Evolutionary conservation across 192 early-diverging fungal species (phyloP).

Genomic region (Entophlyctis helioformis): DNA sequence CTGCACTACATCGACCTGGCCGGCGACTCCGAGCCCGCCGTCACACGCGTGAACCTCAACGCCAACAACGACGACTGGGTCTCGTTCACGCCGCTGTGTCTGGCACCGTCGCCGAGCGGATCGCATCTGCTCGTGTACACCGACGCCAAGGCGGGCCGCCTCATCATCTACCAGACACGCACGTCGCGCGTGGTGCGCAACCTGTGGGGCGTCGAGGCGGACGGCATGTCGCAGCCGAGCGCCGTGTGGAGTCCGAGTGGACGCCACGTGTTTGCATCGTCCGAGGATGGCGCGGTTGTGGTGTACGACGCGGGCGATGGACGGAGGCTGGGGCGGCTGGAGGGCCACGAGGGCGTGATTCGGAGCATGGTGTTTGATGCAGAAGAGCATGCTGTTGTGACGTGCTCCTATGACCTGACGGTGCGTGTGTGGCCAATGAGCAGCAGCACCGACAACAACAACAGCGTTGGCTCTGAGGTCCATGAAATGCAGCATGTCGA

Average conservation of each 20-base stretch:
- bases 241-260: constrained; percentile 50
- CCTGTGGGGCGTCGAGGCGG: constrained; percentile 47
- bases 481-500: too few relatives aligned
- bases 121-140: constrained; percentile 52
- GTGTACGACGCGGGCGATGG: constrained; percentile 38
- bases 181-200: constrained; percentile 35
- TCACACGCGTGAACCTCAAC: constrained; percentile 53
- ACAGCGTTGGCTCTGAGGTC: too few relatives aligned
- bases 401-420: too few relatives aligned
- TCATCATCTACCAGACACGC: constrained; percentile 44
- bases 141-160: constrained; percentile 50
- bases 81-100: constrained; percentile 65
- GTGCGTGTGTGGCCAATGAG: too few relatives aligned
- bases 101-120: constrained; percentile 40
- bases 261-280: constrained; percentile 49
- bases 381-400: constrained; percentile 6
- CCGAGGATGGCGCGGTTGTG: constrained; percentile 44
- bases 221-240: constrained; percentile 49
- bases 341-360: constrained; percentile 46
- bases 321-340: constrained; percentile 27
- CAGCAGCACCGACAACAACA: too few relatives aligned
- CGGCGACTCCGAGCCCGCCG: constrained; percentile 7
- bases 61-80: constrained; percentile 69
- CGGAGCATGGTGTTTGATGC: constrained; percentile 36
- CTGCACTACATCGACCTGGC: constrained; percentile 54